Evolutionary conservation across 106 monocot species (phyloP).

Genomic region (Dendrobium huoshanense): DNA sequence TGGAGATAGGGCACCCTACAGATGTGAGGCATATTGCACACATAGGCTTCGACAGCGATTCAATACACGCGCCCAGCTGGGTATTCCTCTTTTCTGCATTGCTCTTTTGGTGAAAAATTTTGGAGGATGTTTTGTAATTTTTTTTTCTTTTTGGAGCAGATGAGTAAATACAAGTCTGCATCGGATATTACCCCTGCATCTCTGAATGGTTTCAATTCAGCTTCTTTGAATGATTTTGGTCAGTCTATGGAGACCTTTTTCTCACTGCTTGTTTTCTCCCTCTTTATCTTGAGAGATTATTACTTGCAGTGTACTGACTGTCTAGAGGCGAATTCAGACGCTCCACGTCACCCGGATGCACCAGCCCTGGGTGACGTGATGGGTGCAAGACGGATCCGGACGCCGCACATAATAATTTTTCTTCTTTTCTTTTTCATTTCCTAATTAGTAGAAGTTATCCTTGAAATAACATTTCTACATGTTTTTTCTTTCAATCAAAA

Average conservation of each 20-base stretch:
- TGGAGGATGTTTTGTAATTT: background rate
- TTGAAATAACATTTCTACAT: too few species aligned
- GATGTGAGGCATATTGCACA: conserved; percentile 78
- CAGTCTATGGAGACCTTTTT: conserved; percentile 22
- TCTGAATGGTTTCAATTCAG: conserved; percentile 5
- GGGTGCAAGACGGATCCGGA: too few species aligned
- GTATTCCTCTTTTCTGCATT: conserved; percentile 15
- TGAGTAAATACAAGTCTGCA: conserved; percentile 38
- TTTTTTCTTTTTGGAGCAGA: conserved; percentile 20
- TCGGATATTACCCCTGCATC: conserved; percentile 40
- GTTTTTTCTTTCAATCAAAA: too few species aligned
- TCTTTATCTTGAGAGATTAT: background rate
- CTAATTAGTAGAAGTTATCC: background rate
- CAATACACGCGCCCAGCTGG: conserved; percentile 57
- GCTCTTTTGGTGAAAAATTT: background rate
- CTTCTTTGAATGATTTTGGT: conserved; percentile 11
- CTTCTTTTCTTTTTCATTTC: background rate
- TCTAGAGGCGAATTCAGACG: accelerated
- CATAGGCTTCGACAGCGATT: conserved; percentile 47
- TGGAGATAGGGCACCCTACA: conserved; percentile 77
- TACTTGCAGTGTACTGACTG: too few species aligned
- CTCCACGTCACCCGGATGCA: too few species aligned
- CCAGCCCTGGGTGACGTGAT: too few species aligned
- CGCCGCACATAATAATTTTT: too few species aligned
- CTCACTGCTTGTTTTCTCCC: background rate